Conservation (phyloP, 2,329 filamentous ascomycete species). For the Tolypocladium paradoxum region DNA sequence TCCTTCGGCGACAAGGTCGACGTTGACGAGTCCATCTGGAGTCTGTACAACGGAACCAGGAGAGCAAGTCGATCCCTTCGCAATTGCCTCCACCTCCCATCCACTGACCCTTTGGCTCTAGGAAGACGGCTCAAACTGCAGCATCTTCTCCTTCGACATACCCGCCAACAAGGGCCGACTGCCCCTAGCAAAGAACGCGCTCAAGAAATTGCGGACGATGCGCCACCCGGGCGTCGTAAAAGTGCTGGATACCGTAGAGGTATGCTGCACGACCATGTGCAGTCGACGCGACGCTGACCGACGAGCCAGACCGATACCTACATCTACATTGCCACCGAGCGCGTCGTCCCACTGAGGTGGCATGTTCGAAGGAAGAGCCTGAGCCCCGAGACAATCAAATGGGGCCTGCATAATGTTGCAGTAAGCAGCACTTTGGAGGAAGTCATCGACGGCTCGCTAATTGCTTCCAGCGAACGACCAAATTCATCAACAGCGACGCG, state of each 20-base stretch:
- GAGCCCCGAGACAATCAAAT: conserved; percentile 88
- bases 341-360: conserved; percentile 79
- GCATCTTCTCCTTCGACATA: conserved; percentile 93
- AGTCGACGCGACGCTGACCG: conserved; percentile 11
- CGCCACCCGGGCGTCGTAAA: conserved; percentile 92
- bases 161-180: conserved; percentile 68
- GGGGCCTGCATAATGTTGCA: conserved; percentile 81
- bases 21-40: conserved; percentile 89
- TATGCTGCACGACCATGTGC: conserved; percentile 21
- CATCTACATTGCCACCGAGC: conserved; percentile 93
- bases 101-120: conserved; percentile 22
- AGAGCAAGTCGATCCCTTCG: conserved; percentile 45
- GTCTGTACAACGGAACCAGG: conserved; percentile 88
- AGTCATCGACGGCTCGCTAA: conserved; percentile 8
- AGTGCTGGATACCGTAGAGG: conserved; percentile 89
- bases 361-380: conserved; percentile 80
- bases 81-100: background rate
- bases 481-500: conserved; percentile 93
- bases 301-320: conserved; percentile 68
- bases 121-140: conserved; percentile 92
- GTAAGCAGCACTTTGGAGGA: conserved; percentile 31
- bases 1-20: conserved; percentile 88
- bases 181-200: conserved; percentile 82
- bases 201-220: conserved; percentile 86
- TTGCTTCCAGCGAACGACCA: conserved; percentile 61